Evolutionary conservation across 2,329 filamentous ascomycete species (phyloP), one percentile per base, ranked within the genome.

Genomic region (Chalaropsis ovoidea): DNA sequence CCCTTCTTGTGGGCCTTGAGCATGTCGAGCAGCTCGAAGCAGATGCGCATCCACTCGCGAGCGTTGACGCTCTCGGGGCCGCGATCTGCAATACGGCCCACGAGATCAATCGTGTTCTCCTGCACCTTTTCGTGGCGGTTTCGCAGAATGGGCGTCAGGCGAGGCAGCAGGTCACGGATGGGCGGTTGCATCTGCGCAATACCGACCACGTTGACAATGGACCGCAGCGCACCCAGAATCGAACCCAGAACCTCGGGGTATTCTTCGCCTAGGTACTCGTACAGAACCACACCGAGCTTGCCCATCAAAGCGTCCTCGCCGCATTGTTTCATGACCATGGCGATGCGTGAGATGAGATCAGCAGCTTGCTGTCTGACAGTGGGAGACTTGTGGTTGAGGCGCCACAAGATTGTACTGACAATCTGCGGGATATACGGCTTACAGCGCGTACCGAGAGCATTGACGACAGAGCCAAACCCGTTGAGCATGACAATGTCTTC

Each of bases 1-100:
- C 94, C 95, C 82, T 99, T 99, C 79, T 99, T 99, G 81, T 99
- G 94, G 6, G 94, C 94, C 77, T 99, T 99, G 72, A 99, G 84
- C 94, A 99, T 99, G 77, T 99, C 94, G 39, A 99, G 85, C 64
- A 99, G 81, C 78, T 99, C 94, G 76, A 99, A 99, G 78, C 94
- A 99, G 75, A 99, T 99, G 74, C 94, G 87, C 95, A 99, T 99
- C 94, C 94, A 99, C 77, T 99, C 94, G 72, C 94, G 85, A 15
- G 94, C 92, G 73, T 96, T 96, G 74, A 99, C 94, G 69, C 89
- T 93, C 76, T 99, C 94, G 0, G 94, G 92, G 0, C 94, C 95
- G 70, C 94, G 89, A 76, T 99, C 94, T 17, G 95, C 94, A 71
- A 99, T 97, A 80, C 94, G 93, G 65, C 94, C 94, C 22, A 99